phyloP scores from a whole-genome alignment of 1,284 basidiomycete genomes.

The Boletus smithii region DNA sequence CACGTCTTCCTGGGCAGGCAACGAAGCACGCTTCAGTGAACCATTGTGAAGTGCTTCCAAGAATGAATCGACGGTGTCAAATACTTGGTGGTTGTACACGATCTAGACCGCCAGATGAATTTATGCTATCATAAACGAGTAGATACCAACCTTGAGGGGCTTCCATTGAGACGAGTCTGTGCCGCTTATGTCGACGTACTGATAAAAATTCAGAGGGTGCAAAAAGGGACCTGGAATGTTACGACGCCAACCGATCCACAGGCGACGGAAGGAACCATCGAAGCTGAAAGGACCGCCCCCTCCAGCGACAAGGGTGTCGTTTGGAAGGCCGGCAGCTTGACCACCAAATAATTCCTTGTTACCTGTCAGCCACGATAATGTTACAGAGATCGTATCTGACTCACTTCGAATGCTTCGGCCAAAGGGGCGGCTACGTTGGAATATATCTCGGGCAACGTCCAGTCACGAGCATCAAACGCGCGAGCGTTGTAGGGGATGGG shows the following conservation, averaged over 20 bases:
- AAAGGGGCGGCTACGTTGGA: constrained; percentile 33
- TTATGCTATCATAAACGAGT: background rate
- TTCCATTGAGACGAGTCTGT: constrained; percentile 53
- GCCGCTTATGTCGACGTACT: constrained; percentile 56
- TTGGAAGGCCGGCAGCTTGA: constrained; percentile 31
- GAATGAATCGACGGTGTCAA: constrained; percentile 46
- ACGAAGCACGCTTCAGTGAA: constrained; percentile 43
- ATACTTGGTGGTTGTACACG: constrained; percentile 60
- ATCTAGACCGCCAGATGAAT: constrained; percentile 34
- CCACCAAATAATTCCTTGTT: constrained; percentile 45
- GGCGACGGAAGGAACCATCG: constrained; percentile 56
- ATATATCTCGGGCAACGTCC: constrained; percentile 36
- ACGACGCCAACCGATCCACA: constrained; percentile 49
- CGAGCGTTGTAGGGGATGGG: constrained; percentile 52
- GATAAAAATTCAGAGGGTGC: constrained; percentile 53
- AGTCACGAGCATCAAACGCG: constrained; percentile 36
- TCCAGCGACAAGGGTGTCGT: constrained; percentile 47
- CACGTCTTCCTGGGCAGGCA: constrained; percentile 31
- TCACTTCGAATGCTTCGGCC: constrained; percentile 40
- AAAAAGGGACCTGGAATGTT: constrained; percentile 52
- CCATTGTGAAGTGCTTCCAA: constrained; percentile 51
- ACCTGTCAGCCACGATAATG: constrained; percentile 8
- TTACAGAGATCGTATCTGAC: constrained; percentile 12
- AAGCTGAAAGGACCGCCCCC: constrained; percentile 52
- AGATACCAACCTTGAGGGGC: constrained; percentile 41